These are phyloP conservation scores for Dalechampia spathulata DNA, from an alignment of 441 rosid species.

Conservation along the genomic window DNA sequence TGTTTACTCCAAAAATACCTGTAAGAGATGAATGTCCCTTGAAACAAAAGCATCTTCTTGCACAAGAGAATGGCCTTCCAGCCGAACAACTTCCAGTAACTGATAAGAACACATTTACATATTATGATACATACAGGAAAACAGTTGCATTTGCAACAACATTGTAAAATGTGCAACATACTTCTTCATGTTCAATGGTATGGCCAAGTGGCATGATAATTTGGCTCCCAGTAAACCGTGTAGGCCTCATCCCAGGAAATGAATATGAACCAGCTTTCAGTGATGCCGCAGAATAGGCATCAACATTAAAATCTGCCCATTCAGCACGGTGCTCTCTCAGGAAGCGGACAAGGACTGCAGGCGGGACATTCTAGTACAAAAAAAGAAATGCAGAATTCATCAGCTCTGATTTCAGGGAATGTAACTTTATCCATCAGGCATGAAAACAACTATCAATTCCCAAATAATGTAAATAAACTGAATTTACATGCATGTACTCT, in stretches of 20 bases:
- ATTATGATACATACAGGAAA: too few species aligned
- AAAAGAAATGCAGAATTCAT: background rate
- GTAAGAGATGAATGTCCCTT: constrained; percentile 88
- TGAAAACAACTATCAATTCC: background rate
- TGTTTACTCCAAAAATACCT: constrained; percentile 34
- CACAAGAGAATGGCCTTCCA: constrained; percentile 87
- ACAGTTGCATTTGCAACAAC: too few species aligned
- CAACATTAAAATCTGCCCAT: constrained; percentile 98
- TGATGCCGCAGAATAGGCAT: constrained; percentile 91
- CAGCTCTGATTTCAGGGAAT: constrained; percentile 2
- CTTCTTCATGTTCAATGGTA: constrained; percentile 98
- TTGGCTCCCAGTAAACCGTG: constrained; percentile 90
- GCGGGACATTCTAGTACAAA: constrained; percentile 72
- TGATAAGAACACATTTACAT: too few species aligned
- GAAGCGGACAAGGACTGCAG: constrained; percentile 88
- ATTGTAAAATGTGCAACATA: constrained; percentile 13
- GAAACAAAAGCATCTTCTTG: constrained; percentile 91
- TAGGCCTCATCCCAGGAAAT: constrained; percentile 88
- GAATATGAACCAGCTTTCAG: constrained; percentile 74
- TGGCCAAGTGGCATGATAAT: constrained; percentile 94
- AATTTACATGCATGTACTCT: too few species aligned
- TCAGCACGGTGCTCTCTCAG: constrained; percentile 95
- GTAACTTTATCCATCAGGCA: background rate
- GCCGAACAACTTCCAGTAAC: constrained; percentile 88
- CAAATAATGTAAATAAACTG: too few species aligned